Evolutionary conservation across 116 monocot genomes (phyloP).

Genomic region (Trichopus zeylanicus): DNA sequence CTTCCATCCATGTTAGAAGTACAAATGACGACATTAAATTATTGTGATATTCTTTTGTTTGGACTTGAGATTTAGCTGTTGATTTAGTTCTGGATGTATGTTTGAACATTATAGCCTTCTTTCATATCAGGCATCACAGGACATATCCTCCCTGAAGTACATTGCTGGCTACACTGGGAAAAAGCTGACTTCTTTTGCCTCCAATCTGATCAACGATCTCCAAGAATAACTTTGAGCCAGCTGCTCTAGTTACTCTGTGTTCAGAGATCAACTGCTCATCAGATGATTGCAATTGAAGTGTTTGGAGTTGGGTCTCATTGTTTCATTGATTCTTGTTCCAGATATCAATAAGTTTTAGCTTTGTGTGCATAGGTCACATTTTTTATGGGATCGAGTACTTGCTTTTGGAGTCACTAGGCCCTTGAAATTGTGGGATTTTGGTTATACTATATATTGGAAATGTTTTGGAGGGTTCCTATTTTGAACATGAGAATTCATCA

Average conservation of each 20-base stretch:
- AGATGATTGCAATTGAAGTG: background rate
- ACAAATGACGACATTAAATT: background rate
- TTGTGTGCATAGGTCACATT: background rate
- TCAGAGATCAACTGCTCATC: background rate
- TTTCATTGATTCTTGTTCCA: background rate
- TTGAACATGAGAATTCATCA: too few relatives aligned
- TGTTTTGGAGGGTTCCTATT: too few relatives aligned
- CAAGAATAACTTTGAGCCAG: conserved; percentile 70
- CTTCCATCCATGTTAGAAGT: too few relatives aligned
- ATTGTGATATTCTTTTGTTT: background rate
- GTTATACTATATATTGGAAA: background rate
- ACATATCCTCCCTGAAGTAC: conserved; percentile 73
- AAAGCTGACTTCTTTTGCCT: conserved; percentile 71
- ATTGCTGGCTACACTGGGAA: conserved; percentile 87
- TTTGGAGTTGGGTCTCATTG: background rate
- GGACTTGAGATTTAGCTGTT: too few relatives aligned
- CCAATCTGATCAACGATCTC: conserved; percentile 60
- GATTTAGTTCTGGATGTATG: background rate
- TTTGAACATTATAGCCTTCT: background rate
- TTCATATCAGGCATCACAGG: conserved; percentile 65
- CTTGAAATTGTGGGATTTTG: background rate
- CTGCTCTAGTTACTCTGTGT: background rate
- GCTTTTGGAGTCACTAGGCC: background rate
- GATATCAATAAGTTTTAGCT: background rate
- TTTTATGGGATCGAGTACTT: background rate